Base-by-base conservation (phyloP, 495 filamentous ascomycete genomes). In the Xylaria bambusicola region DNA sequence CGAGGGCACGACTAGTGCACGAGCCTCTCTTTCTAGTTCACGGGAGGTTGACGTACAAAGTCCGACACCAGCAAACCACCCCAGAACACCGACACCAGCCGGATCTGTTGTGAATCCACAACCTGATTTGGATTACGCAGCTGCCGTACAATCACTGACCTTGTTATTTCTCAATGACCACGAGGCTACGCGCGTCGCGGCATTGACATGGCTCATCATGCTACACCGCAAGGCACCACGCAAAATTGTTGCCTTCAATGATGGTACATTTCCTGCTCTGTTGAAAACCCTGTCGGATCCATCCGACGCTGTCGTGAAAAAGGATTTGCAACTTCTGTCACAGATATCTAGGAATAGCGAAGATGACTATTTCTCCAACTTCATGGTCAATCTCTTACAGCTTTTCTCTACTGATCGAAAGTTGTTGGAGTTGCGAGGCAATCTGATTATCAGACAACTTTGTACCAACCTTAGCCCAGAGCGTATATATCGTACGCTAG, bases 281-380 rank as follows among this genome's bases (percentile, higher is more conserved):
- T 84, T 99, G 23, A 98, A 99, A 73, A 99, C 95, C 0, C 80
- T 99, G 2, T 97, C 93, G 2, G 95, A 99, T 68, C 92, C 95
- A 21, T 86, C 93, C 29, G 95, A 99, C 70, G 88, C 91, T 15
- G 95, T 99, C 41, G 95, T 99, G 0, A 98, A 92, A 12, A 90
- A 93, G 59, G 95, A 99, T 69, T 76, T 99, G 13, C 92, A 97
- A 66, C 82, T 99, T 13, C 82, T 99, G 13, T 97, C 93, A 4
- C 93, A 99, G 61, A 98, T 99, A 31, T 97, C 93, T 4, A 84
- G 86, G 52, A 95, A 97, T 61, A 98, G 93, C 74, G 94, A 97
- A 66, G 95, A 98, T 65, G 88, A 90, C 66, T 97, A 98, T 73
- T 98, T 99, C 70, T 88, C 91, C 0, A 93, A 91, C 12, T 99